phyloP scores from a whole-genome alignment of 1,139 yeast species.

The Arxiozyma telluris region DNA sequence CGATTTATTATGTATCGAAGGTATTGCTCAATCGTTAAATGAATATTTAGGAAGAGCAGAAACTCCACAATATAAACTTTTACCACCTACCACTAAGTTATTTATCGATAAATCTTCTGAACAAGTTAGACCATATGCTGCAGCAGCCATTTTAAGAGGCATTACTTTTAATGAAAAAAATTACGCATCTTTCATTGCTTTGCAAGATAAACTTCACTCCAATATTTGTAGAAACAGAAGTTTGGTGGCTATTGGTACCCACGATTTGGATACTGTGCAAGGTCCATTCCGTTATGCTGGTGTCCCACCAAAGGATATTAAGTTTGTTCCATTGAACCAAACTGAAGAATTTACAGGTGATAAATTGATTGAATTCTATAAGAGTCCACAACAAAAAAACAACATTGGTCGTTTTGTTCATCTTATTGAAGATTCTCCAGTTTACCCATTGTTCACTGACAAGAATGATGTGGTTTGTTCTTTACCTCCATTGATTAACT shows the following conservation, averaged over 20 bases:
- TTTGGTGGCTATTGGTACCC: slow-evolving; percentile 97
- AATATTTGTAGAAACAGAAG: slow-evolving; percentile 96
- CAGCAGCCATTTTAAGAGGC: slow-evolving; percentile 84
- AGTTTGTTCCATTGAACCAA: slow-evolving; percentile 82
- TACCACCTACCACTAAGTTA: slow-evolving; percentile 53
- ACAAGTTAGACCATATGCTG: slow-evolving; percentile 81
- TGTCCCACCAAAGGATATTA: slow-evolving; percentile 66
- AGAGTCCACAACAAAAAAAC: slow-evolving; percentile 59
- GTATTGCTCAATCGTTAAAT: slow-evolving; percentile 90
- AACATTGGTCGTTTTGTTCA: slow-evolving; percentile 83
- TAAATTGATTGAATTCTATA: slow-evolving; percentile 77
- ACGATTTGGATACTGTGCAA: slow-evolving; percentile 72
- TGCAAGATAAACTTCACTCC: slow-evolving; percentile 93
- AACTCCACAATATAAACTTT: slow-evolving; percentile 59
- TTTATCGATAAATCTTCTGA: slow-evolving; percentile 68
- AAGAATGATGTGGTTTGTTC: slow-evolving; percentile 73
- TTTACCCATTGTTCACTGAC: slow-evolving; percentile 84
- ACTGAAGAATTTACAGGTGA: slow-evolving; percentile 64
- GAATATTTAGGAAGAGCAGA: slow-evolving; percentile 67
- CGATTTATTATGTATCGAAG: slow-evolving; percentile 96
- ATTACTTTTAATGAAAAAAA: slow-evolving; percentile 72
- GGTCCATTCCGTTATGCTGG: slow-evolving; percentile 91
- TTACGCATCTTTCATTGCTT: slow-evolving; percentile 87
- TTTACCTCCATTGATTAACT: slow-evolving; percentile 94
- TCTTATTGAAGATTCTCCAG: slow-evolving; percentile 81